phyloP scores from a whole-genome alignment of 345 rosid genomes.

The Syzygium grande region DNA sequence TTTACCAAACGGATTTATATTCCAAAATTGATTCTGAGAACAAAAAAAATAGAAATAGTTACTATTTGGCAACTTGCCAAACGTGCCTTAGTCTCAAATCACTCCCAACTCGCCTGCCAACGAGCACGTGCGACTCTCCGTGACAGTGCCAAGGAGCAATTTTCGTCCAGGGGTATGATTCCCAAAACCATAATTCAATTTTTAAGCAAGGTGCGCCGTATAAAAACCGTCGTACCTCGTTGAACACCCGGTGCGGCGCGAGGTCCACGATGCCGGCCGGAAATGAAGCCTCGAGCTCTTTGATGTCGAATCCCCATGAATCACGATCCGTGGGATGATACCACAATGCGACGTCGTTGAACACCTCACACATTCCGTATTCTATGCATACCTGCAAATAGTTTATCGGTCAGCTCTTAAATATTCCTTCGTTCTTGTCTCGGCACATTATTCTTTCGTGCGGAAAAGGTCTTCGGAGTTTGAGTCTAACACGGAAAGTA shows the following conservation, averaged over 20 bases:
- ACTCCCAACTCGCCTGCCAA: background rate
- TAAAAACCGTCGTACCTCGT: background rate
- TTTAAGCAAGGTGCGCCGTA: background rate
- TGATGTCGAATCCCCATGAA: slow-evolving; percentile 38
- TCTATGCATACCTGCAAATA: slow-evolving; percentile 56
- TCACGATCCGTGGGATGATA: slow-evolving; percentile 29
- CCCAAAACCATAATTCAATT: background rate
- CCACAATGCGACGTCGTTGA: slow-evolving; percentile 50
- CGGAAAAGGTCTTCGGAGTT: background rate
- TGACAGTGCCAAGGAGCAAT: background rate
- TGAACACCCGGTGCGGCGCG: background rate
- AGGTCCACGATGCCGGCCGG: slow-evolving; percentile 49
- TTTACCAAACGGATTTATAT: too few species aligned
- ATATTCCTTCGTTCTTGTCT: background rate
- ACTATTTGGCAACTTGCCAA: too few species aligned
- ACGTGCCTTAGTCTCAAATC: background rate
- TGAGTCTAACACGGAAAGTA: background rate
- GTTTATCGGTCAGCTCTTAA: background rate
- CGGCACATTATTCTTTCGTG: background rate
- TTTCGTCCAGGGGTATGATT: background rate
- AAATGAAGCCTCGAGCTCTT: slow-evolving; percentile 48
- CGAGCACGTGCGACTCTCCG: background rate
- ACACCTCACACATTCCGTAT: slow-evolving; percentile 75
- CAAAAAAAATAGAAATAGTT: too few species aligned
- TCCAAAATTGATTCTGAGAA: too few species aligned